Conservation (phyloP, 2,329 filamentous ascomycete genomes). For the Hypoxylon sp. region DNA sequence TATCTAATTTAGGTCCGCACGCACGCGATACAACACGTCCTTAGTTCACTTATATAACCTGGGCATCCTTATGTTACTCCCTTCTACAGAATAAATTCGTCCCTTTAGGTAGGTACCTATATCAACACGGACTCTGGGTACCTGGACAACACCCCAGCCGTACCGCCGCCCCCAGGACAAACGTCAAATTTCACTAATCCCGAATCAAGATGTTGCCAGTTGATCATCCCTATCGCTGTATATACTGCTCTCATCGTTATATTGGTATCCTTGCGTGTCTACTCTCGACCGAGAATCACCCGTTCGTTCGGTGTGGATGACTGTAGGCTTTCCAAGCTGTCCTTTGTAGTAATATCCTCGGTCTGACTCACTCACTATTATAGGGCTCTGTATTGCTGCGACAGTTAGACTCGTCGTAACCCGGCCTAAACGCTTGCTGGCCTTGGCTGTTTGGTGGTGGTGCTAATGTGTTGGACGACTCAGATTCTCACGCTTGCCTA, state of each 20-base stretch:
- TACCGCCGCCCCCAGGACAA: conserved; percentile 32
- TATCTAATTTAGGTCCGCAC: neutral
- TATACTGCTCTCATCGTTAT: conserved; percentile 16
- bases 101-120: too few species aligned
- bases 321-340: conserved; percentile 20
- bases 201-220: conserved; percentile 31
- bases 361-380: conserved; percentile 5
- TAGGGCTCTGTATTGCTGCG: conserved; percentile 37
- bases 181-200: conserved; percentile 36
- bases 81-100: too few species aligned
- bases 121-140: conserved; percentile 31
- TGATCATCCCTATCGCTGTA: conserved; percentile 30
- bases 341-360: neutral
- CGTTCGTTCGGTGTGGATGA: conserved; percentile 40
- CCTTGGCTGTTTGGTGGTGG: too few species aligned
- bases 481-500: conserved; percentile 35
- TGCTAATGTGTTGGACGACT: neutral
- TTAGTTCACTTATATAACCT: neutral
- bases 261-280: conserved; percentile 21
- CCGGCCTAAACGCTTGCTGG: too few species aligned
- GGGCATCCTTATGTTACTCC: too few species aligned
- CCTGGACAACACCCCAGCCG: conserved; percentile 31
- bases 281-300: conserved; percentile 31
- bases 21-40: neutral
- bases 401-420: conserved; percentile 28